These are phyloP conservation scores for Kodamaea arcana DNA, from an alignment of 1,139 yeast genomes.

Conservation along the genomic window DNA sequence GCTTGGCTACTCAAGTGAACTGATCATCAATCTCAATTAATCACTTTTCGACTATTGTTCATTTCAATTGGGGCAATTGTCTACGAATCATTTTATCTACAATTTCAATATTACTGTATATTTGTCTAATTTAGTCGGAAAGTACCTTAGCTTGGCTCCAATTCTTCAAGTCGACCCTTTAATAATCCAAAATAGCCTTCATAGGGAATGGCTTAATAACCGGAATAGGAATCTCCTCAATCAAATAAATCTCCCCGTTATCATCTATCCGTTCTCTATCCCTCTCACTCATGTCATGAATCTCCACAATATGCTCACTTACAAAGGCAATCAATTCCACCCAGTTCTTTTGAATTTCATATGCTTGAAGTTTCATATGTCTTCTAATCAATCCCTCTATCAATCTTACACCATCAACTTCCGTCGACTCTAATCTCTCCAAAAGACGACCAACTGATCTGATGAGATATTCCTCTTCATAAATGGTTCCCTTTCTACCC, in stretches of 20 bases:
- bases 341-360: conserved; percentile 71
- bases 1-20: too few species aligned
- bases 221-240: conserved; percentile 72
- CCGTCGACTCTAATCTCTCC: conserved; percentile 74
- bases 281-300: conserved; percentile 73
- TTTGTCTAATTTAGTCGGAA: too few species aligned
- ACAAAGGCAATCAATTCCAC: conserved; percentile 53
- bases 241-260: conserved; percentile 73
- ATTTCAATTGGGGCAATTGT: too few species aligned
- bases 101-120: too few species aligned
- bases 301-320: conserved; percentile 61
- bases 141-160: too few species aligned
- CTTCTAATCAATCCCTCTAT: conserved; percentile 77
- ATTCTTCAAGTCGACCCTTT: too few species aligned
- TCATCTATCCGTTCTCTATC: conserved; percentile 89
- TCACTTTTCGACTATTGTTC: too few species aligned
- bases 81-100: too few species aligned
- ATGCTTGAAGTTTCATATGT: conserved; percentile 72
- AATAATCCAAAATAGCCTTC: conserved; percentile 52
- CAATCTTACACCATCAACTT: conserved; percentile 67
- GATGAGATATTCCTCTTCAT: conserved; percentile 92
- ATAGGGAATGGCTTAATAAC: conserved; percentile 55
- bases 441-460: conserved; percentile 83
- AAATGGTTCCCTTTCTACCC: conserved; percentile 95
- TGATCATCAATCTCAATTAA: too few species aligned